Evolutionary conservation across 2,329 filamentous ascomycete species (phyloP).

Genomic region (Ceratocystis lukuohia): DNA sequence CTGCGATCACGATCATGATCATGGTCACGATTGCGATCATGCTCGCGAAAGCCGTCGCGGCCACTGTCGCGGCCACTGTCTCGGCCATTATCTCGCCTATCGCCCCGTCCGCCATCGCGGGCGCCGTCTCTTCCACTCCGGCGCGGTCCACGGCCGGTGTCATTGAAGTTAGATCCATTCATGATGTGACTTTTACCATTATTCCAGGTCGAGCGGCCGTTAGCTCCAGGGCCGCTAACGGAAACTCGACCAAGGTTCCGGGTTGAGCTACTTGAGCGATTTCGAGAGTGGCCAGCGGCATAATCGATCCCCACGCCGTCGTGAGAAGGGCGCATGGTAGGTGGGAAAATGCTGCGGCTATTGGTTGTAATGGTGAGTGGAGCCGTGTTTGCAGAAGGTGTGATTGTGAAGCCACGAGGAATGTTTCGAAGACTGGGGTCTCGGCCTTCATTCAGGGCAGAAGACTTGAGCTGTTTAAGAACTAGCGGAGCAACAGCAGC

Average conservation of each 20-base stretch:
- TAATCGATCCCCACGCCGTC: background rate
- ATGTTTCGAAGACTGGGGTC: background rate
- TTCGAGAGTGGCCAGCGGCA: background rate
- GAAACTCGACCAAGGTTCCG: conserved; percentile 11
- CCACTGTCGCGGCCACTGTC: background rate
- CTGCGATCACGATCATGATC: no score
- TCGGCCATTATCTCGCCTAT: background rate
- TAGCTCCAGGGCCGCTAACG: background rate
- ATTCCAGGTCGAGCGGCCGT: background rate
- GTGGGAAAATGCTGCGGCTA: conserved; percentile 1
- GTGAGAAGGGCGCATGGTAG: background rate
- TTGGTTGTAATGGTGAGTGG: conserved; percentile 9
- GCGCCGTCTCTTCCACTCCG: background rate
- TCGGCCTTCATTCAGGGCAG: conserved; percentile 9
- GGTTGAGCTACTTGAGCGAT: conserved; percentile 14
- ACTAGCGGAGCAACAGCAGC: background rate
- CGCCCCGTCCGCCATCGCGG: background rate
- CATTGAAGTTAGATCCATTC: background rate
- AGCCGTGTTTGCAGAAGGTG: background rate
- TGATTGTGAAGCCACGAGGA: background rate
- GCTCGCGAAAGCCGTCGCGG: background rate
- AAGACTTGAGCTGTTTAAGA: conserved; percentile 3
- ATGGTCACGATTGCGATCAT: no score
- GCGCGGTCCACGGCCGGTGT: background rate
- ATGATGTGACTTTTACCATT: background rate